Conservation (phyloP, 805 yeast genomes). For the Lipomyces anomalus region DNA sequence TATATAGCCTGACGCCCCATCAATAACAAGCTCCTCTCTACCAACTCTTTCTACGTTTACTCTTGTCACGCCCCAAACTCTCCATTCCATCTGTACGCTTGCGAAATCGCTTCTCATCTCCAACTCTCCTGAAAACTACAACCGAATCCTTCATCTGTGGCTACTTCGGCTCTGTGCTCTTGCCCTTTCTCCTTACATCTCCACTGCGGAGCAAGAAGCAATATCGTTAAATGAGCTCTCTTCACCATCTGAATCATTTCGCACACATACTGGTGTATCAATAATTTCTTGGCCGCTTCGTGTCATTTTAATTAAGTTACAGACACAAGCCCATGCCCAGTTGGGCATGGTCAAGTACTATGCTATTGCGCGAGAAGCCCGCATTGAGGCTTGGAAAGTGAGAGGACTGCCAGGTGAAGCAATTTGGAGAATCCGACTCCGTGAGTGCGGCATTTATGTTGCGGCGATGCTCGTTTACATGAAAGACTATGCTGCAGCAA, state of each 20-base stretch:
- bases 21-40: too few relatives aligned
- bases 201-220: conserved; percentile 33
- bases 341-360: conserved; percentile 32
- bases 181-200: conserved; percentile 6
- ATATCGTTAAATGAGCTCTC: conserved; percentile 28
- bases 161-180: conserved; percentile 12
- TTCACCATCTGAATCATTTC: conserved; percentile 20
- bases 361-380: conserved; percentile 34
- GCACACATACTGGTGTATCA: conserved; percentile 21
- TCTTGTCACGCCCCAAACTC: too few relatives aligned
- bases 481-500: conserved; percentile 32
- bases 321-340: conserved; percentile 33
- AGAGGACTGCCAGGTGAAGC: neutral
- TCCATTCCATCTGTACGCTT: too few relatives aligned
- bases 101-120: conserved; percentile 7
- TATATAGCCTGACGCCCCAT: too few relatives aligned
- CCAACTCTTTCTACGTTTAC: neutral
- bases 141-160: conserved; percentile 19
- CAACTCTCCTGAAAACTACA: conserved; percentile 10
- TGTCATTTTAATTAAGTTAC: conserved; percentile 30
- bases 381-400: conserved; percentile 23
- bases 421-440: conserved; percentile 4
- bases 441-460: conserved; percentile 29
- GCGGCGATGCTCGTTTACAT: conserved; percentile 32
- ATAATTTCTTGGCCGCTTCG: conserved; percentile 34